Evolutionary conservation across 768 basidiomycete genomes (phyloP).

Genomic region (Leccinellum albellum): DNA sequence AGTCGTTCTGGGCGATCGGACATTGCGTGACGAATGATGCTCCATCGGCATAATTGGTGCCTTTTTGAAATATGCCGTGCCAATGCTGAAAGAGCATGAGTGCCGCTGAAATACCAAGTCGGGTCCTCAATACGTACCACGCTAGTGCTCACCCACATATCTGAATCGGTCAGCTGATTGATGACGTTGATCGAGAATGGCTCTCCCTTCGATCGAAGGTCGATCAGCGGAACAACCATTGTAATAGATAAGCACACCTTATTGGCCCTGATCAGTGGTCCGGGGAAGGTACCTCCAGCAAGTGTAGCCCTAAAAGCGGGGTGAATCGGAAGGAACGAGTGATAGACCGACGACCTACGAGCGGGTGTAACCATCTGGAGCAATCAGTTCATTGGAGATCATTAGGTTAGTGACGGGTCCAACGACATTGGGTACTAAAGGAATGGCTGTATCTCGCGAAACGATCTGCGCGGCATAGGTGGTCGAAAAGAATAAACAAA

Average conservation of each 20-base stretch:
- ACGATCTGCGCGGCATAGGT: no score
- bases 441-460: no score
- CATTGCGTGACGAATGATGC: constrained; percentile 36
- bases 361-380: constrained; percentile 49
- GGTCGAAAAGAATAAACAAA: no score
- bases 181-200: constrained; percentile 50
- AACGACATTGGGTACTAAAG: constrained; percentile 4
- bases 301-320: constrained; percentile 21
- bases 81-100: constrained; percentile 39
- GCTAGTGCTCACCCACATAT: constrained; percentile 50
- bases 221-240: not conserved
- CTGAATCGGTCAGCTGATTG: constrained; percentile 40
- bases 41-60: constrained; percentile 45
- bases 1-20: constrained; percentile 23
- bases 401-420: constrained; percentile 28
- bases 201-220: constrained; percentile 30
- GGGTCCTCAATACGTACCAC: constrained; percentile 35
- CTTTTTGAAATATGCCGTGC: constrained; percentile 49
- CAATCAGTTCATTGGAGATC: constrained; percentile 38
- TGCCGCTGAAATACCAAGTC: not conserved
- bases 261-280: constrained; percentile 37
- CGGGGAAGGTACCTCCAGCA: constrained; percentile 44
- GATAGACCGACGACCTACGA: constrained; percentile 30
- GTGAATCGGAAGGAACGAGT: not conserved
- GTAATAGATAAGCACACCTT: constrained; percentile 23